Evolutionary conservation across 345 rosid species (phyloP).

Genomic region (Citrus mangshanensis): DNA sequence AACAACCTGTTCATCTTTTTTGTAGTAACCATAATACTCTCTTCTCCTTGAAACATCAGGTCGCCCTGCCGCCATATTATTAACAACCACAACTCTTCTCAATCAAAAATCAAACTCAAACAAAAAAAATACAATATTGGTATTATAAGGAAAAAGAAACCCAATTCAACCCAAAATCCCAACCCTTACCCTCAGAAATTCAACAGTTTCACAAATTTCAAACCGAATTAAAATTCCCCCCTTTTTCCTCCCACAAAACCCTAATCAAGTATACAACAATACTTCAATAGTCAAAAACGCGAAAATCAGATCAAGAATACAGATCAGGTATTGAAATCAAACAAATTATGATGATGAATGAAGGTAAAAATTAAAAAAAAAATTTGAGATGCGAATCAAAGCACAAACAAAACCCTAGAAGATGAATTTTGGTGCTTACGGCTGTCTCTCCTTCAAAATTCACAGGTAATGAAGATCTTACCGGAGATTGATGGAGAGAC

Average conservation of each 20-base stretch:
- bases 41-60: conserved; percentile 47
- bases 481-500: conserved; percentile 27
- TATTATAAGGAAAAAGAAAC: not conserved
- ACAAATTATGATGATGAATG: not conserved
- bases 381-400: not conserved
- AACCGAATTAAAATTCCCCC: not conserved
- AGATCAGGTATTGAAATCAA: not conserved
- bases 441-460: conserved; percentile 37
- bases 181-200: conserved; percentile 26
- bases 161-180: conserved; percentile 14
- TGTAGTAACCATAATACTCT: conserved; percentile 19
- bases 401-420: conserved; percentile 40
- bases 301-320: not conserved
- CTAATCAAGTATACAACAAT: conserved; percentile 9
- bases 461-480: conserved; percentile 50
- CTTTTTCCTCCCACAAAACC: not conserved
- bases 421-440: conserved; percentile 14
- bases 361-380: conserved; percentile 14
- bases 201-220: not conserved
- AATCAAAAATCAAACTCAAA: conserved; percentile 31
- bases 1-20: conserved; percentile 23
- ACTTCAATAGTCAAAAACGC: not conserved
- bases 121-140: conserved; percentile 9
- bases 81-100: conserved; percentile 54
- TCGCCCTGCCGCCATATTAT: conserved; percentile 78